Conservation (phyloP, 108 stramenopile genomes). For the Nannochloropsis granulata region DNA sequence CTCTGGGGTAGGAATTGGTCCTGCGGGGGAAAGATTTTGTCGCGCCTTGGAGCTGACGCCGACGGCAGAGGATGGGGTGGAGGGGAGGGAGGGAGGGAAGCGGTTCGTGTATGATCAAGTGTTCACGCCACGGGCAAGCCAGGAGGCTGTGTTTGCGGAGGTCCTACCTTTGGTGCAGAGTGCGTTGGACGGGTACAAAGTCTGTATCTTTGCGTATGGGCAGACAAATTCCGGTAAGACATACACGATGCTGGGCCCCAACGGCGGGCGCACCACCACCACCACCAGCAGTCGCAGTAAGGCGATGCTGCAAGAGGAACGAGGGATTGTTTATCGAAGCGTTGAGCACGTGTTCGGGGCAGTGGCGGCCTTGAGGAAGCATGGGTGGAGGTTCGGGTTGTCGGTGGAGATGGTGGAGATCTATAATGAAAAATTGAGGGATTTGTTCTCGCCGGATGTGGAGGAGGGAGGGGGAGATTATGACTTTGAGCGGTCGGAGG, state of each 20-base stretch:
- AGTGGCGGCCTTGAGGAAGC: not conserved
- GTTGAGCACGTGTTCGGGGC: not conserved
- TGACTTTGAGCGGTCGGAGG: not conserved
- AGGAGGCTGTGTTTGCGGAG: conserved; percentile 77
- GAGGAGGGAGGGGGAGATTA: not conserved
- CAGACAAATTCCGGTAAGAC: conserved; percentile 55
- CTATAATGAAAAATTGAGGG: conserved; percentile 53
- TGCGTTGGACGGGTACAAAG: conserved; percentile 93
- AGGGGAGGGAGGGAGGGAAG: conserved; percentile 8
- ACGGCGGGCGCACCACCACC: conserved; percentile 35
- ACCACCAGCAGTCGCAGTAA: conserved; percentile 33
- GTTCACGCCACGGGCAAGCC: conserved; percentile 72
- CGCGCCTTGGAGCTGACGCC: not conserved
- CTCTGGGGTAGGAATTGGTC: not conserved
- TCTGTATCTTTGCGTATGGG: conserved; percentile 98
- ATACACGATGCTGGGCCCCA: conserved; percentile 47
- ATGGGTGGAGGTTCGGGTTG: conserved; percentile 23
- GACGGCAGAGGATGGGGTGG: not conserved
- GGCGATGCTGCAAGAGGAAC: not conserved
- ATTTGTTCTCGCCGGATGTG: conserved; percentile 25
- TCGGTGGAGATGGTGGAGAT: conserved; percentile 48
- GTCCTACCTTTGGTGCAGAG: conserved; percentile 77
- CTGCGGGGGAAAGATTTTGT: not conserved
- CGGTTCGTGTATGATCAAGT: conserved; percentile 78
- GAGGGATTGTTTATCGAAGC: not conserved